Conservation (phyloP, 2,329 filamentous ascomycete genomes). For the Penicillium sp. region DNA sequence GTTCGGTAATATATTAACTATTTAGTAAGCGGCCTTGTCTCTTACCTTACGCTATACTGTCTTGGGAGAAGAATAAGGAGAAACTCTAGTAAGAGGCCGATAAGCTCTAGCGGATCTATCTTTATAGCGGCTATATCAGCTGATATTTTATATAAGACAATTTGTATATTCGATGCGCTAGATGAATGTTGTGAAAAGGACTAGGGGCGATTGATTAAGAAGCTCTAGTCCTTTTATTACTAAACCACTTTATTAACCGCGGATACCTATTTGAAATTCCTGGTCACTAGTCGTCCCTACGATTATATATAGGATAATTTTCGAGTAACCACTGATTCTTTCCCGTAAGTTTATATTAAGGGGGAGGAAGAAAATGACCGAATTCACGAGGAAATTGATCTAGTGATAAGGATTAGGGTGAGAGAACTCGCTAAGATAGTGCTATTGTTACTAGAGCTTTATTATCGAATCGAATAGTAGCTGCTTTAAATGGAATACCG, state of each 20-base stretch:
- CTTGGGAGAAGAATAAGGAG: constrained; percentile 22
- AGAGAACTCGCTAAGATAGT: too few species aligned
- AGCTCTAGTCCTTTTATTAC: constrained; percentile 7
- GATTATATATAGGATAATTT: constrained; percentile 12
- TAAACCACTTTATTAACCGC: background rate
- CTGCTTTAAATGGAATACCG: constrained; percentile 21
- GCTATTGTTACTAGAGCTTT: background rate
- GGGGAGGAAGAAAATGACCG: constrained; percentile 17
- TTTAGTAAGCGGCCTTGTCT: constrained; percentile 30
- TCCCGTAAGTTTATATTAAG: constrained; percentile 11
- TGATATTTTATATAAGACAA: constrained; percentile 1
- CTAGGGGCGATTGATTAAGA: constrained; percentile 9
- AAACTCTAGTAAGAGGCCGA: constrained; percentile 15
- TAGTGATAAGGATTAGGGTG: too few species aligned
- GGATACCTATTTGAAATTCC: constrained; percentile 15
- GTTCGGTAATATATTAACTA: constrained; percentile 41
- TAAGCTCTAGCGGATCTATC: constrained; percentile 20
- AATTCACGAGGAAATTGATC: too few species aligned
- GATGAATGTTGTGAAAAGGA: constrained; percentile 12
- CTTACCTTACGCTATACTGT: constrained; percentile 19
- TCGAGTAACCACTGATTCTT: background rate
- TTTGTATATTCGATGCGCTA: constrained; percentile 14
- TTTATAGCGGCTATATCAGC: constrained; percentile 8
- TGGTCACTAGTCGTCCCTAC: constrained; percentile 23
- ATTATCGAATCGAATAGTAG: constrained; percentile 12